phyloP scores from a whole-genome alignment of 148 eudicot genomes.

The Suaeda aralocaspica region DNA sequence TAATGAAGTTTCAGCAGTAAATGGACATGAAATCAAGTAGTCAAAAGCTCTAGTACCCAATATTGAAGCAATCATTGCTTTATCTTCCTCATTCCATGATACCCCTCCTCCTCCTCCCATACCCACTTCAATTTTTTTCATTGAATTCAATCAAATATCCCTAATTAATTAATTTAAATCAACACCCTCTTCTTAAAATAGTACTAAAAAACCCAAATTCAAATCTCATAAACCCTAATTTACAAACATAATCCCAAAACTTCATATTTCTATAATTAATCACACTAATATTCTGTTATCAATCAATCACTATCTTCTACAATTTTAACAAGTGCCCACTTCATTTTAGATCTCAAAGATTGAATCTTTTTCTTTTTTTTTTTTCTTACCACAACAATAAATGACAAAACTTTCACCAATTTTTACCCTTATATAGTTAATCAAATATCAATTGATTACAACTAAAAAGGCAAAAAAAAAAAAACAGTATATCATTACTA shows the following conservation, averaged over 20 bases:
- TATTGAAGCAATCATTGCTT: conserved; percentile 64
- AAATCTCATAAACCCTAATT: conserved; percentile 25
- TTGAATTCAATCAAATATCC: conserved; percentile 8
- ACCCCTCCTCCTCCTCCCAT: conserved; percentile 45
- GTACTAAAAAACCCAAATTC: conserved; percentile 8
- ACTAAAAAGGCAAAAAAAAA: not conserved
- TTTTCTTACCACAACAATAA: not conserved
- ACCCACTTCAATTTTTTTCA: conserved; percentile 38
- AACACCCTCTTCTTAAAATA: not conserved
- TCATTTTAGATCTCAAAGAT: conserved; percentile 25
- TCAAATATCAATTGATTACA: conserved; percentile 8
- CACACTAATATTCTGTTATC: conserved; percentile 3
- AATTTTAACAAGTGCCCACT: conserved; percentile 16
- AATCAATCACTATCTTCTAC: conserved; percentile 1
- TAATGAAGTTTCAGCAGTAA: conserved; percentile 61
- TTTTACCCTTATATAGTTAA: conserved; percentile 15
- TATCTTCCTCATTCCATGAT: conserved; percentile 64
- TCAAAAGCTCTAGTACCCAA: conserved; percentile 73
- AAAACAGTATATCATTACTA: not conserved
- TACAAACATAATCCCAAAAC: conserved; percentile 13
- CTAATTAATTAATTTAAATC: not conserved
- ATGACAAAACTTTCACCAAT: not conserved
- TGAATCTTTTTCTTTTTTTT: no score
- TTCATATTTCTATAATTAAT: not conserved
- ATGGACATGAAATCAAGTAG: conserved; percentile 57